Base-by-base conservation (phyloP, 306 rosid genomes). In the Castanopsis chinensis region DNA sequence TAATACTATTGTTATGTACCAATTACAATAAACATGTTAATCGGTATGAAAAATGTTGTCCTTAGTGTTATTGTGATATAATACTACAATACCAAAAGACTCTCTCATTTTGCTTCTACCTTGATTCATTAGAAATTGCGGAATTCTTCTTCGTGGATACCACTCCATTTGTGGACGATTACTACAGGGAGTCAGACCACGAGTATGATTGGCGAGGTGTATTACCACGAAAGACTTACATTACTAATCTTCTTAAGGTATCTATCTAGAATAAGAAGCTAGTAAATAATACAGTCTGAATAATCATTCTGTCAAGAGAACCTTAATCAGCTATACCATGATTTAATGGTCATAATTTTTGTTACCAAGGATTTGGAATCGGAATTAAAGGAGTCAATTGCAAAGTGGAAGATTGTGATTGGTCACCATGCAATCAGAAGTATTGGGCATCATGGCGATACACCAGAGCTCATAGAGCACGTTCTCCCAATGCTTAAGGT, bases 141-240 rank as follows among this genome's bases (percentile, higher is more conserved):
- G 89, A 88, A 5, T 70, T 88, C 18, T 82, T 88, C 83, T 88
- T 88, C 57, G 85, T 88, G 76, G 91, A 88, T 71, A 88, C 91
- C 11, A 88, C 88, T 56, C 91, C 91, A 25, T 76, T 88, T 58
- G 81, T 84, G n/a, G 74, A 88, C 3, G 56, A 83, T 7, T 86
- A 88, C 64, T 86, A 86, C 72, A 74, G 41, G 5, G 9, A 81
- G 30, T 83, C 91, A 21, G 12, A 74, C 1, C 73, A 80, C 0
- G 63, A 69, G 20, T 88, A 88, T 33, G 91, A 88, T 61, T 88
- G 91, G 91, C 77, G 87, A 58, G 89, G 85, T 18, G 33, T 88
- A 35, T 49, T 58, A 1, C 88, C 91, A 5, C 74, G 88, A 56
- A 25, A 20, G 4, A 7, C 17, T 19, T 88, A 88, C 78, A 59